Percentiles rank a stretch among this genome's conserved stretches.
These are phyloP conservation scores for Phytophthora tubulina DNA, from an alignment of 352 stramenopile genomes.

Conservation along the genomic window DNA sequence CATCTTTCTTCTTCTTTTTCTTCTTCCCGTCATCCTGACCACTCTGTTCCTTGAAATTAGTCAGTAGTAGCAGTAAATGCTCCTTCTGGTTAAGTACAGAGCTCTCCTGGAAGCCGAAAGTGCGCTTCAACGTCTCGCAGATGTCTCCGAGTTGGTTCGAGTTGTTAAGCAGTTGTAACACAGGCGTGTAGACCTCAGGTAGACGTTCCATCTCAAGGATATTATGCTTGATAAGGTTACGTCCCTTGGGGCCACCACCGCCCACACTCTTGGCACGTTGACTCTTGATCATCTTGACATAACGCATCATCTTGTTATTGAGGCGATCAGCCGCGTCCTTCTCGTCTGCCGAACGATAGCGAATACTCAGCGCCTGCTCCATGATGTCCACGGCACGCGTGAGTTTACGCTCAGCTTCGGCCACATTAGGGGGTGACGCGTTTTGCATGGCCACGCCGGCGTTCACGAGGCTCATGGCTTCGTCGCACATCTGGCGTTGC, in stretches of 20 bases:
- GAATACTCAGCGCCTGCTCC: conserved; percentile 76
- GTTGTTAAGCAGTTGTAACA: conserved; percentile 70
- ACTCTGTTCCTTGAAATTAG: conserved; percentile 82
- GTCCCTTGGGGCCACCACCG: conserved; percentile 35
- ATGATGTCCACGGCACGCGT: conserved; percentile 75
- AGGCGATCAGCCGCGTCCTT: conserved; percentile 69
- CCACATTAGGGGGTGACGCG: conserved; percentile 58
- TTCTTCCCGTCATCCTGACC: conserved; percentile 54
- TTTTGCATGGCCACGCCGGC: conserved; percentile 81
- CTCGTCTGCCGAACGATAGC: conserved; percentile 74
- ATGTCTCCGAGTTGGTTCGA: conserved; percentile 64
- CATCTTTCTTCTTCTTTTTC: conserved; percentile 52
- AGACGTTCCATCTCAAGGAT: conserved; percentile 76
- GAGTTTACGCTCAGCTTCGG: conserved; percentile 68
- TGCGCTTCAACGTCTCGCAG: conserved; percentile 94
- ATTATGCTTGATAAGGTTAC: conserved; percentile 65
- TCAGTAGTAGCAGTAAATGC: conserved; percentile 77
- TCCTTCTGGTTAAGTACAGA: conserved; percentile 82
- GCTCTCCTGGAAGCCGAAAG: conserved; percentile 96
- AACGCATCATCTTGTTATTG: conserved; percentile 87
- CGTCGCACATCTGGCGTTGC: conserved; percentile 71
- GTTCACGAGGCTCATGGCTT: conserved; percentile 82
- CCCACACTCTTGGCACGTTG: conserved; percentile 64
- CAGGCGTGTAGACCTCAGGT: conserved; percentile 68
- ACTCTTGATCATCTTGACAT: conserved; percentile 89